phyloP scores from a whole-genome alignment of 495 filamentous ascomycete species.

The Acidiella bohemica region DNA sequence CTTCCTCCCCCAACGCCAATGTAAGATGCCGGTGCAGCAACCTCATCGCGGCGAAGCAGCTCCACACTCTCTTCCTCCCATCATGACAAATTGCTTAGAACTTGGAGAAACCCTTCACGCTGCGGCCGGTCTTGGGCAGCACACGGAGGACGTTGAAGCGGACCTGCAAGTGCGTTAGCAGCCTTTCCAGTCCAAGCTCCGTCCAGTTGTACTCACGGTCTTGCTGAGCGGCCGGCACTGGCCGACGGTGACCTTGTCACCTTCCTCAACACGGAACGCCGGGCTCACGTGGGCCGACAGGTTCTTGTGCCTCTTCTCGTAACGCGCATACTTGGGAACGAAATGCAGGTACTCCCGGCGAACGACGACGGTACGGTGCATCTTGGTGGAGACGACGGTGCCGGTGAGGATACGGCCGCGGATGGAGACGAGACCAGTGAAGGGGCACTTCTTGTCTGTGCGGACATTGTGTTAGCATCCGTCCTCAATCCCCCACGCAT shows the following conservation, averaged over 20 bases:
- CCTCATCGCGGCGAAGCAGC: too few relatives aligned
- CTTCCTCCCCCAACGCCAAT: too few relatives aligned
- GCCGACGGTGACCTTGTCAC: slow-evolving; percentile 97
- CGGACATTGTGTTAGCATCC: slow-evolving; percentile 9
- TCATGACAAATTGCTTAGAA: too few relatives aligned
- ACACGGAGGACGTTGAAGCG: slow-evolving; percentile 99
- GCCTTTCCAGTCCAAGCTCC: background rate
- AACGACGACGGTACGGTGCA: slow-evolving; percentile 70
- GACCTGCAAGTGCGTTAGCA: slow-evolving; percentile 42
- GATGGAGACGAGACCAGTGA: slow-evolving; percentile 95
- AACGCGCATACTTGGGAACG: slow-evolving; percentile 96
- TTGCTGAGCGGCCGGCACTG: slow-evolving; percentile 97
- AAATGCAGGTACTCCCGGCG: slow-evolving; percentile 99
- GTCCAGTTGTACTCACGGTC: slow-evolving; percentile 50
- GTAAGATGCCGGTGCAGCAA: too few relatives aligned
- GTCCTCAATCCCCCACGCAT: background rate
- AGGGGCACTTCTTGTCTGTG: slow-evolving; percentile 99
- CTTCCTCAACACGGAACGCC: slow-evolving; percentile 99
- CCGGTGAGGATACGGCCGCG: slow-evolving; percentile 99
- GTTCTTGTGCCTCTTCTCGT: slow-evolving; percentile 99
- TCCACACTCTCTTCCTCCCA: too few relatives aligned
- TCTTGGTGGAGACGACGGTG: slow-evolving; percentile 79
- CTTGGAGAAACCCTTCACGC: slow-evolving; percentile 93
- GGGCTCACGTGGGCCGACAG: slow-evolving; percentile 95
- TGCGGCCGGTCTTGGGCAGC: slow-evolving; percentile 88